Percentiles rank a stretch among this genome's conserved stretches.
Evolutionary conservation across 1,284 basidiomycete genomes (phyloP).

Genomic region (Fomitopsis betulina): DNA sequence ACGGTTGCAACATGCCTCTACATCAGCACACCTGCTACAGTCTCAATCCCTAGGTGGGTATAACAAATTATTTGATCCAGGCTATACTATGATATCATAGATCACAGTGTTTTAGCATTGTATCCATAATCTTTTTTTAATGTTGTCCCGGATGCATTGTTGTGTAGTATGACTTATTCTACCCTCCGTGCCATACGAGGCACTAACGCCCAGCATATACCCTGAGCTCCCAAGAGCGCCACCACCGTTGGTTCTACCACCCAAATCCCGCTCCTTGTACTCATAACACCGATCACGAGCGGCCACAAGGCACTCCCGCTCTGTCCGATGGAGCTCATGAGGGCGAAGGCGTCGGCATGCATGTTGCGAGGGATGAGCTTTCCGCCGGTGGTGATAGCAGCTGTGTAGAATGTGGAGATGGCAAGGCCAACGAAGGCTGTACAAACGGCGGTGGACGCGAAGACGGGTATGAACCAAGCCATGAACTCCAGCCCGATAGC

Average conservation of each 20-base stretch:
- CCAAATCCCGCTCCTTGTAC: slow-evolving; percentile 30
- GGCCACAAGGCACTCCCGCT: slow-evolving; percentile 32
- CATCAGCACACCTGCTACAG: slow-evolving; percentile 14
- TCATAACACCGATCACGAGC: slow-evolving; percentile 29
- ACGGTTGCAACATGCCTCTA: slow-evolving; percentile 25
- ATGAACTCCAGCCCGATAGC: slow-evolving; percentile 28
- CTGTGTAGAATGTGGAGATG: slow-evolving; percentile 31
- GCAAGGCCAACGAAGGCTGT: slow-evolving; percentile 31
- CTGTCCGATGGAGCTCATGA: slow-evolving; percentile 30
- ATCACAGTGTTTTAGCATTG: no score
- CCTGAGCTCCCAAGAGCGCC: slow-evolving; percentile 24
- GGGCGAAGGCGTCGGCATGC: slow-evolving; percentile 30
- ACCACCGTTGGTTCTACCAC: slow-evolving; percentile 28
- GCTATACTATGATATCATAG: no score
- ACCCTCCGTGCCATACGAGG: slow-evolving; percentile 15
- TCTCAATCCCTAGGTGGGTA: slow-evolving; percentile 6
- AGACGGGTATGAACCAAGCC: slow-evolving; percentile 27
- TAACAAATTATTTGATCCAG: no score
- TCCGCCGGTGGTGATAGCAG: slow-evolving; percentile 25
- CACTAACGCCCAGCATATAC: slow-evolving; percentile 23
- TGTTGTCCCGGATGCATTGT: no score
- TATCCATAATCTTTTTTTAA: no score
- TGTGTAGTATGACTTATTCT: neutral
- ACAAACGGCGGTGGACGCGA: slow-evolving; percentile 28
- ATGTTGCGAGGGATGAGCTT: slow-evolving; percentile 27